Percentiles rank a stretch among this genome's conserved stretches.
phyloP scores from a whole-genome alignment of 2,329 filamentous ascomycete genomes.

The Trichoderma guizhouense region DNA sequence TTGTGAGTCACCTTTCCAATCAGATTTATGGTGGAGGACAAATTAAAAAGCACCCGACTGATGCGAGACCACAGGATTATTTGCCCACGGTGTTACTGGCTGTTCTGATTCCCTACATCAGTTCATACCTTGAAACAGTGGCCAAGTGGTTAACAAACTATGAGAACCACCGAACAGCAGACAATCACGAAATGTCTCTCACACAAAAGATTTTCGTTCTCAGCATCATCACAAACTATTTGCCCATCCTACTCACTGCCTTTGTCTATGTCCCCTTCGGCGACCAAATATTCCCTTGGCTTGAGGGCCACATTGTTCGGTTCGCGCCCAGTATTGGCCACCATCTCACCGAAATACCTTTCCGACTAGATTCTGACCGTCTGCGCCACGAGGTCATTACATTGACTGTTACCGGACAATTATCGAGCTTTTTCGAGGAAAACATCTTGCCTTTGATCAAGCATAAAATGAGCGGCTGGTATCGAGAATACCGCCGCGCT shows the following conservation, averaged over 20 bases:
- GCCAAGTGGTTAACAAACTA: slow-evolving; percentile 64
- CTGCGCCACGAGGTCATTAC: slow-evolving; percentile 72
- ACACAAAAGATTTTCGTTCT: slow-evolving; percentile 74
- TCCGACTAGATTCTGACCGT: slow-evolving; percentile 62
- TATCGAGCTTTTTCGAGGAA: slow-evolving; percentile 70
- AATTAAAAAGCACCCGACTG: background rate
- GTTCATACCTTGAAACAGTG: slow-evolving; percentile 57
- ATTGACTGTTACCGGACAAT: slow-evolving; percentile 68
- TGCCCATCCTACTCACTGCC: slow-evolving; percentile 71
- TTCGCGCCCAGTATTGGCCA: slow-evolving; percentile 42
- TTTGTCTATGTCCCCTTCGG: slow-evolving; percentile 79
- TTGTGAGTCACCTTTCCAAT: slow-evolving; percentile 44
- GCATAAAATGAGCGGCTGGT: slow-evolving; percentile 51
- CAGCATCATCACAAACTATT: slow-evolving; percentile 77
- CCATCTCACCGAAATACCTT: slow-evolving; percentile 53
- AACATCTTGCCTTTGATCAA: slow-evolving; percentile 67
- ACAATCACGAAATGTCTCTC: slow-evolving; percentile 64
- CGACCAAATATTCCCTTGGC: slow-evolving; percentile 61
- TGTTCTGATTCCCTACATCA: slow-evolving; percentile 62
- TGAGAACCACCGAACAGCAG: slow-evolving; percentile 72
- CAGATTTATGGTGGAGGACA: background rate
- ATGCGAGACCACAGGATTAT: slow-evolving; percentile 53
- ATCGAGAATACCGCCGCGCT: slow-evolving; percentile 35
- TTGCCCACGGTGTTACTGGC: slow-evolving; percentile 69
- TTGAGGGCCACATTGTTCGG: slow-evolving; percentile 57